These are phyloP conservation scores for Penicillium antarcticum DNA, from an alignment of 495 filamentous ascomycete species.

Conservation along the genomic window DNA sequence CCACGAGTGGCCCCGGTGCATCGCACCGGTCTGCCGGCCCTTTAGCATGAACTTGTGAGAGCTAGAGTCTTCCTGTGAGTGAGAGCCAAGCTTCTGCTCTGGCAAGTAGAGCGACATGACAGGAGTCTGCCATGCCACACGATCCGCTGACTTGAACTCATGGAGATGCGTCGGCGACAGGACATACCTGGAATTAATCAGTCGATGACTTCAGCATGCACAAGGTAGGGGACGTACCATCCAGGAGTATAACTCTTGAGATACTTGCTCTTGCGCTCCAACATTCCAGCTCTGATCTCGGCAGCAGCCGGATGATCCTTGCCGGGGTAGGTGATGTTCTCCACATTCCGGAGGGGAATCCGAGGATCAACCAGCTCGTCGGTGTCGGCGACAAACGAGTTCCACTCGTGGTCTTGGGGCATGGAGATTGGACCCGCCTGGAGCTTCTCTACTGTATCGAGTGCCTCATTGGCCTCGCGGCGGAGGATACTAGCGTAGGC, in stretches of 20 bases:
- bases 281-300: conserved; percentile 82
- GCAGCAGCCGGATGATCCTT: conserved; percentile 81
- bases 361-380: conserved; percentile 86
- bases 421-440: conserved; percentile 81
- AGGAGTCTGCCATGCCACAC: conserved; percentile 65
- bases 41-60: conserved; percentile 99
- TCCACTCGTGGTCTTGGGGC: conserved; percentile 91
- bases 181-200: conserved; percentile 71
- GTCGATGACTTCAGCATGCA: conserved; percentile 8
- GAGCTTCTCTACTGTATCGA: conserved; percentile 75
- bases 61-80: conserved; percentile 76
- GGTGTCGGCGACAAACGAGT: conserved; percentile 74
- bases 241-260: conserved; percentile 96
- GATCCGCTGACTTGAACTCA: conserved; percentile 92
- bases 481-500: conserved; percentile 86
- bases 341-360: conserved; percentile 69
- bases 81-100: conserved; percentile 92
- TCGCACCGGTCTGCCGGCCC: conserved; percentile 85
- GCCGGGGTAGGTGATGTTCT: conserved; percentile 92
- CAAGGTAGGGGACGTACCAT: conserved; percentile 62
- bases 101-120: conserved; percentile 95
- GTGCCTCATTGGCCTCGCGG: conserved; percentile 79
- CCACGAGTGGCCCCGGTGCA: conserved; percentile 96
- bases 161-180: conserved; percentile 94
- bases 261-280: conserved; percentile 98